Evolutionary conservation across 2,329 filamentous ascomycete genomes (phyloP), one percentile per base, ranked within the genome.

Genomic region (Ophiognomonia clavigignenti-juglandacearum): DNA sequence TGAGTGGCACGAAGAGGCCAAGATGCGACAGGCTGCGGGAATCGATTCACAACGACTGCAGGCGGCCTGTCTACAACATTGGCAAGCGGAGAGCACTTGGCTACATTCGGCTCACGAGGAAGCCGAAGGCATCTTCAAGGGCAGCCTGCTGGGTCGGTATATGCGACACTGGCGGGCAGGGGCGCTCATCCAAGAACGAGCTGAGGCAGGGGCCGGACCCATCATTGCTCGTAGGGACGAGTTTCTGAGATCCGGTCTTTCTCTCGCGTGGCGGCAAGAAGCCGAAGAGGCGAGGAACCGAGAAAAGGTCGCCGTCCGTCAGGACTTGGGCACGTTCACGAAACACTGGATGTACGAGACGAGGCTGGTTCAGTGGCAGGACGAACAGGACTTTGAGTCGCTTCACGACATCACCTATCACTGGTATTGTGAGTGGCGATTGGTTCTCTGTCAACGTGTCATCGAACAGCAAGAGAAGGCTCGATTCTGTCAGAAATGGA

Each of bases 1-100:
- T 50, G 54, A 56, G 23, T 70, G 68, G 66, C 53, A 60, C 37
- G 44, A 57, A 6, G 53, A 55, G 10, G 50, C 56, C 43, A 63
- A 60, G 51, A 54, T 52, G 24, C 53, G 43, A 4, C 14, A 50
- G 11, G 61, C 62, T 4, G 54, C 56, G 29, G 41, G 52, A 9
- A 54, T 59, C 36, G 51, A 54, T 5, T 39, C 48, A 18, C 43
- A 39, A 2, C 40, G 48, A 4, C 38, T 56, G 13, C 45, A 41
- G 22, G 35, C 43, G 19, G 38, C 46, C 9, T 54, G 50, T 29
- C 20, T 61, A 7, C 29, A 41, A 16, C 49, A 37, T 2, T 65
- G 62, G 63, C 38, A 45, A 8, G 20, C 39, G 10, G 50, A 48
- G 22, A 50, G 53, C 11, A 27, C 6, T 14, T 49, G 49, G 49